These are phyloP conservation scores for Pleurotus djamor DNA, from an alignment of 768 basidiomycete genomes.

Conservation along the genomic window DNA sequence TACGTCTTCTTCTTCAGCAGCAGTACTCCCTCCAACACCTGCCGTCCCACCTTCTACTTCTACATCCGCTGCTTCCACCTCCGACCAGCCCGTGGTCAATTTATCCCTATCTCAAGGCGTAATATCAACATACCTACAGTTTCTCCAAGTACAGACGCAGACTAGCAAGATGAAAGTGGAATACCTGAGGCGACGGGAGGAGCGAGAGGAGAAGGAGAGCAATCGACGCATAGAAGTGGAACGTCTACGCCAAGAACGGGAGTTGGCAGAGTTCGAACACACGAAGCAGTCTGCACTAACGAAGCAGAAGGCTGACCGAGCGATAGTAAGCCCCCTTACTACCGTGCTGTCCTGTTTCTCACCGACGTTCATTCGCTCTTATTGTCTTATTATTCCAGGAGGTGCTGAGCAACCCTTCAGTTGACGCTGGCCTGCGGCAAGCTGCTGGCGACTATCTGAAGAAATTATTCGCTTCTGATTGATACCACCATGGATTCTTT, in stretches of 20 bases:
- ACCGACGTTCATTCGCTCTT: neutral
- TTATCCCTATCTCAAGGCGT: slow-evolving; percentile 56
- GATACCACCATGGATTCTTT: slow-evolving; percentile 3
- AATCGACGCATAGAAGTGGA: slow-evolving; percentile 48
- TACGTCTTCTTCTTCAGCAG: slow-evolving; percentile 8
- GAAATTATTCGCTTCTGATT: slow-evolving; percentile 53
- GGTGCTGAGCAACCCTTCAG: slow-evolving; percentile 53
- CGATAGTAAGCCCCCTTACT: slow-evolving; percentile 41
- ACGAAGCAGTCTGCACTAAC: slow-evolving; percentile 45
- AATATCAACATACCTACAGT: slow-evolving; percentile 54
- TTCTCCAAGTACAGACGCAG: slow-evolving; percentile 66
- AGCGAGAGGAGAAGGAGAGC: slow-evolving; percentile 65
- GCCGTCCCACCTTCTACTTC: slow-evolving; percentile 10
- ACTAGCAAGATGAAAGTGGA: slow-evolving; percentile 71
- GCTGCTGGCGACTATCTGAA: slow-evolving; percentile 73
- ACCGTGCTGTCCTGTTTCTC: neutral
- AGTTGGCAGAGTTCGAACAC: slow-evolving; percentile 54
- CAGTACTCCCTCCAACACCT: slow-evolving; percentile 15
- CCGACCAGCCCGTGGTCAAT: slow-evolving; percentile 26
- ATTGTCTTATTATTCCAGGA: slow-evolving; percentile 29
- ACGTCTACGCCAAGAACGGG: slow-evolving; percentile 50
- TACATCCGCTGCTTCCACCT: neutral
- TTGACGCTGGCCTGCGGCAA: slow-evolving; percentile 61
- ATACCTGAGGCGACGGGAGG: slow-evolving; percentile 63
- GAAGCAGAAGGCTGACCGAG: slow-evolving; percentile 64